Evolutionary conservation across 108 stramenopile genomes (phyloP).

Genomic region (Chaetoceros muelleri): DNA sequence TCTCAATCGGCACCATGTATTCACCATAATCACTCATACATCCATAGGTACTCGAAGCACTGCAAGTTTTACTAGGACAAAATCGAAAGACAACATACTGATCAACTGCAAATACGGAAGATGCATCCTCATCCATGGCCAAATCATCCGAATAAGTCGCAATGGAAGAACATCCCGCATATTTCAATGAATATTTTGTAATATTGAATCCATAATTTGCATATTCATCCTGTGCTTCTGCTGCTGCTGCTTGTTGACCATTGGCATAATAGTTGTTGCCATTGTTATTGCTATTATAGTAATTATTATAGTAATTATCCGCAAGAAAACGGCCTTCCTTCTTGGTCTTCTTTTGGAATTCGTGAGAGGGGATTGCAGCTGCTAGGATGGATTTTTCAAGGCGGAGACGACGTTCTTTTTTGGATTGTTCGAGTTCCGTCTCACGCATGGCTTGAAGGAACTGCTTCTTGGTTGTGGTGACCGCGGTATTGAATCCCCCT

Average conservation of each 20-base stretch:
- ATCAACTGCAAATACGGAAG: constrained; percentile 41
- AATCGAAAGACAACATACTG: constrained; percentile 76
- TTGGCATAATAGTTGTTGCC: constrained; percentile 1
- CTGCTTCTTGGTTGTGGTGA: not conserved
- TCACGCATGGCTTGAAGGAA: not conserved
- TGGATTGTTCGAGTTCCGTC: not conserved
- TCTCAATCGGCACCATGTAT: constrained; percentile 57
- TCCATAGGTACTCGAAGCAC: constrained; percentile 32
- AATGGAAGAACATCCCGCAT: constrained; percentile 59
- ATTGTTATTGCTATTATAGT: constrained; percentile 10
- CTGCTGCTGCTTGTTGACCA: no score
- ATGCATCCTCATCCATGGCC: constrained; percentile 26
- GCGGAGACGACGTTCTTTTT: not conserved
- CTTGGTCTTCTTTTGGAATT: no score
- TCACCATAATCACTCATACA: constrained; percentile 62
- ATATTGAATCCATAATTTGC: constrained; percentile 28
- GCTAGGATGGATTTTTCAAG: not conserved
- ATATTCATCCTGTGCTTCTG: not conserved
- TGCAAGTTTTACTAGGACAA: constrained; percentile 55
- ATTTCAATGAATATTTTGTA: constrained; percentile 57
- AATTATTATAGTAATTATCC: constrained; percentile 6
- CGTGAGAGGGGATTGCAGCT: not conserved
- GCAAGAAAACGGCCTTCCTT: no score
- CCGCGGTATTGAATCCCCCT: no score
- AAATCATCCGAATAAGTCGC: constrained; percentile 26